Evolutionary conservation across 148 eudicot genomes (phyloP), one percentile per base, ranked within the genome.

Genomic region (Diospyros kaki): DNA sequence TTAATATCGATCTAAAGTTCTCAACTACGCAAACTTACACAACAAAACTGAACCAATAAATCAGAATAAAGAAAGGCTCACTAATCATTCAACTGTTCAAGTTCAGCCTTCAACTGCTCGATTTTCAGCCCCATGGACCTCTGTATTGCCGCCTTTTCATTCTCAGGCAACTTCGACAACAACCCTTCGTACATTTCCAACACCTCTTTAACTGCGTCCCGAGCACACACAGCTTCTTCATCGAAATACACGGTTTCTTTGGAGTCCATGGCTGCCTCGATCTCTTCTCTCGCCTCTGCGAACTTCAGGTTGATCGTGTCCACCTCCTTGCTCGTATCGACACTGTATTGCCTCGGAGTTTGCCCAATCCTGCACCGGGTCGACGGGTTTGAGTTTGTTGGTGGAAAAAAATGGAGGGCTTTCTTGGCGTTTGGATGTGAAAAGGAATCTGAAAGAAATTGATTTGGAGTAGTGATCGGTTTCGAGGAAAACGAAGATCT

Each of bases 51-150:
- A 45, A 6, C 18, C 15, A 62, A 60, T 50, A 17, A 42, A 13
- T 40, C 18, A 39, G 66, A 79, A 45, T 53, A 39, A 54, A 68
- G 38, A 39, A 77, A 78, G 44, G 66, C 80, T 80, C 85, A 75
- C 63, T 86, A 91, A 40, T 94, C 97, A 76, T 91, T 85, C 83
- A 94, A 81, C 69, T 94, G 98, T 18, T 85, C 85, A 77, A 94
- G 87, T 83, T 92, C 97, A 79, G 98, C 98, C 75, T 94, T 94
- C 85, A 94, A 86, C 71, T 94, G 98, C 88, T 94, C 93, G 72
- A 94, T 90, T 83, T 94, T 94, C 78, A 94, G 88, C 39, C 97
- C 98, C 98, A 94, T 94, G 3, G 98, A 87, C 83, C 98, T 86
- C 73, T 80, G 87, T 61, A 94, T 71, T 41, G 84, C 86, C 2